These are phyloP conservation scores for Fusarium chuoi DNA, from an alignment of 2,329 filamentous ascomycete genomes.

Conservation along the genomic window DNA sequence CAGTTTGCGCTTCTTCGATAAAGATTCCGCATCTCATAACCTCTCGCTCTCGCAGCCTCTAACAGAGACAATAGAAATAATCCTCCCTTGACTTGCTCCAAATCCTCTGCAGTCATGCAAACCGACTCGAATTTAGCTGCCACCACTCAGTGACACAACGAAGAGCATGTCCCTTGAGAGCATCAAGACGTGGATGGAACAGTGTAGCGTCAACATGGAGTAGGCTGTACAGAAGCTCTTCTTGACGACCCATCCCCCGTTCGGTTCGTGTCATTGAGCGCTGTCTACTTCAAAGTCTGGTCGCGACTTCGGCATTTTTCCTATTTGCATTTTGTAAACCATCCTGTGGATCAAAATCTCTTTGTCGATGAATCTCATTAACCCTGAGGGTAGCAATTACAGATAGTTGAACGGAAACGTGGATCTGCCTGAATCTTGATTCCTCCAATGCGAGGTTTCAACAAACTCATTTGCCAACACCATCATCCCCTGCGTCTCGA, in stretches of 20 bases:
- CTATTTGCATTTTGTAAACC: not conserved
- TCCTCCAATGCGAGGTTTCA: not conserved
- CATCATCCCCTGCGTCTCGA: too few species aligned
- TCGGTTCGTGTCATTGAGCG: not conserved
- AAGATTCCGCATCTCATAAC: not conserved
- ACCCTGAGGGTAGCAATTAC: not conserved
- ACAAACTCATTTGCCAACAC: too few species aligned
- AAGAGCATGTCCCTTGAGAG: not conserved
- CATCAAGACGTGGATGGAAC: not conserved
- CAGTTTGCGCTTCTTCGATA: not conserved
- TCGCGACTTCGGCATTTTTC: not conserved
- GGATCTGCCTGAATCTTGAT: not conserved
- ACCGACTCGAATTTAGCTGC: not conserved
- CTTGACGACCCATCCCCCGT: not conserved
- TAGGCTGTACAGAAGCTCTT: too few species aligned
- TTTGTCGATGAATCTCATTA: not conserved
- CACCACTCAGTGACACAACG: not conserved
- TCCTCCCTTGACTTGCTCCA: not conserved
- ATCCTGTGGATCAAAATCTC: not conserved
- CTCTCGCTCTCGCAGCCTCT: not conserved
- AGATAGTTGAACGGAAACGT: not conserved
- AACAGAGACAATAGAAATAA: too few species aligned
- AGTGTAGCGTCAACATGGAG: not conserved
- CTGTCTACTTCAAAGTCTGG: not conserved
- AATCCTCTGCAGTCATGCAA: not conserved